phyloP scores from a whole-genome alignment of 257 asterid genomes.

The Solanum paucissectum region DNA sequence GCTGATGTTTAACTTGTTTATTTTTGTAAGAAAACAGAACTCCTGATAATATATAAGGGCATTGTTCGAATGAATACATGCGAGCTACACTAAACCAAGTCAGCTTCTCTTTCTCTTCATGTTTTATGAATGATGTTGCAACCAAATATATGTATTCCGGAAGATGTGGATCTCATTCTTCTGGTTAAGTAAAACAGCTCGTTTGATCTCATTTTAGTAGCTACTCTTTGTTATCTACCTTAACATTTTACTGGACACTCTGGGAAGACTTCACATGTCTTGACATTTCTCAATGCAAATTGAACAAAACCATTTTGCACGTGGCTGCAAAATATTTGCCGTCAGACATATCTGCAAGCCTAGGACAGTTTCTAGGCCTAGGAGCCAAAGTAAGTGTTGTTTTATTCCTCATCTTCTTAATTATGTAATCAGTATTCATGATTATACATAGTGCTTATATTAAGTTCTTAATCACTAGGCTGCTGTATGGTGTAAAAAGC shows the following conservation, averaged over 20 bases:
- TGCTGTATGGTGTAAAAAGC: conserved; percentile 78
- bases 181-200: background rate
- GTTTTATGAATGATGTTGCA: background rate
- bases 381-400: conserved; percentile 51
- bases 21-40: background rate
- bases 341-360: conserved; percentile 51
- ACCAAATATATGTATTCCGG: background rate
- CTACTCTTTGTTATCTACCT: conserved; percentile 22
- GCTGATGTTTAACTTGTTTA: background rate
- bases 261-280: conserved; percentile 95
- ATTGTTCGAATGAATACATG: background rate
- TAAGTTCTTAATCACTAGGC: conserved; percentile 33
- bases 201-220: background rate
- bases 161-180: background rate
- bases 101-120: background rate
- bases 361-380: conserved; percentile 45
- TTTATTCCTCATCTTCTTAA: background rate
- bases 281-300: conserved; percentile 81
- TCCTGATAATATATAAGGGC: background rate
- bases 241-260: conserved; percentile 38
- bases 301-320: conserved; percentile 64
- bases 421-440: background rate
- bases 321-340: conserved; percentile 59
- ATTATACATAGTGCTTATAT: background rate
- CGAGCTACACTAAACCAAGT: background rate